phyloP scores from a whole-genome alignment of 345 rosid species.

The Eucalyptus cloeziana region DNA sequence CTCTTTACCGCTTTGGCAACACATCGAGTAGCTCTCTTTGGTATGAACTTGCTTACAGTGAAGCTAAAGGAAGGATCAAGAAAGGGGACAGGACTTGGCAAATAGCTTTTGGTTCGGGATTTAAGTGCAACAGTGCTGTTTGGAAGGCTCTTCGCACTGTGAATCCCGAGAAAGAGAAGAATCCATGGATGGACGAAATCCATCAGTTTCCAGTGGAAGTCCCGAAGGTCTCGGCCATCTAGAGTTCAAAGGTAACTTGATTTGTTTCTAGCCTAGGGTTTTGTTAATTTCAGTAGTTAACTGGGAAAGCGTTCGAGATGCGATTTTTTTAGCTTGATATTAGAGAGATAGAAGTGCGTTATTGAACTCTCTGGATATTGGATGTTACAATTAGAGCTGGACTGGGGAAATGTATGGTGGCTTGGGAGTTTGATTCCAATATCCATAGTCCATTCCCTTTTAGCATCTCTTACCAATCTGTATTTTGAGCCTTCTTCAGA shows the following conservation, averaged over 20 bases:
- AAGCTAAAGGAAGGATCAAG: constrained; percentile 47
- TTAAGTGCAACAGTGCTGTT: constrained; percentile 56
- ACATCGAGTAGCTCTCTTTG: constrained; percentile 60
- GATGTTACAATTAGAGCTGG: not conserved
- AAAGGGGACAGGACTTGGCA: constrained; percentile 50
- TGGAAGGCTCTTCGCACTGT: constrained; percentile 36
- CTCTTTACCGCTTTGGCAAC: constrained; percentile 39
- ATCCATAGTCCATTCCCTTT: not conserved
- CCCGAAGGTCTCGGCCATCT: constrained; percentile 22
- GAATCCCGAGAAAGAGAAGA: constrained; percentile 32
- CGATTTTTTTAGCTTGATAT: not conserved
- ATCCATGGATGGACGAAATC: constrained; percentile 48
- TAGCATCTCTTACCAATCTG: not conserved
- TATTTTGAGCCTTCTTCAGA: not conserved
- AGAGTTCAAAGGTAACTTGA: not conserved
- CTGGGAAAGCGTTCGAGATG: not conserved
- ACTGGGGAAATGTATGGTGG: not conserved
- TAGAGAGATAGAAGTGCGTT: not conserved
- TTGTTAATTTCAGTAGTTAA: not conserved
- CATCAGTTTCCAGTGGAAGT: constrained; percentile 32
- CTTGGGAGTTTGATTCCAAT: not conserved
- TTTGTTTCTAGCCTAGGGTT: not conserved
- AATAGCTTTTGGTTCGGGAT: constrained; percentile 62
- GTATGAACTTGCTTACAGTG: constrained; percentile 48
- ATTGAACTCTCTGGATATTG: not conserved